Percentiles rank a stretch among this genome's conserved stretches.
Evolutionary conservation across 2,329 filamentous ascomycete genomes (phyloP).

Genomic region (Microcera coccophila): DNA sequence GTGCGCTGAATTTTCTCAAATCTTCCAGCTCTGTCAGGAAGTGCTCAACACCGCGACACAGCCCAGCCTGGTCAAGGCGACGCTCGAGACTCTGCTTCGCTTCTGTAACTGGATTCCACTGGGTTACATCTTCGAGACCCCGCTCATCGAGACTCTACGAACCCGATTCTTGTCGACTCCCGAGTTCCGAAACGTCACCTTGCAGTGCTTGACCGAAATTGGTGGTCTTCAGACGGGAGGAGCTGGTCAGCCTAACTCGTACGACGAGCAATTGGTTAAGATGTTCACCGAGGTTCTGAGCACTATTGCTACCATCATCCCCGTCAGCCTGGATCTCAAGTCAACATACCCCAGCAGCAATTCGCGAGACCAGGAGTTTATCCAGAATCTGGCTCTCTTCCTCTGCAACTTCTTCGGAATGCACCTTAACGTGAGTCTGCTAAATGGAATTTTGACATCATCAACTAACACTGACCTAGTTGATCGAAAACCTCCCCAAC

Average conservation of each 20-base stretch:
- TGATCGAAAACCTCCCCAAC: constrained; percentile 95
- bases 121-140: constrained; percentile 97
- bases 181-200: constrained; percentile 92
- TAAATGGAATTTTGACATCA: constrained; percentile 6
- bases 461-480: constrained; percentile 41
- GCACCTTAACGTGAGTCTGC: constrained; percentile 67
- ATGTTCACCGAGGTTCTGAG: constrained; percentile 98
- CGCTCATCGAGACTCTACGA: constrained; percentile 89
- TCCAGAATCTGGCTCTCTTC: constrained; percentile 93
- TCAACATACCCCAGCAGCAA: constrained; percentile 88
- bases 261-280: constrained; percentile 91
- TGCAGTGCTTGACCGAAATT: constrained; percentile 97
- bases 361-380: constrained; percentile 91
- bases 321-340: constrained; percentile 84
- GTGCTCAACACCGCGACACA: constrained; percentile 88
- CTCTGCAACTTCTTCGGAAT: constrained; percentile 95
- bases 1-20: constrained; percentile 97
- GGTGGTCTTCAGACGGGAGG: constrained; percentile 83
- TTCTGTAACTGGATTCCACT: constrained; percentile 99
- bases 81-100: constrained; percentile 86
- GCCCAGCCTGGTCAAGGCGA: constrained; percentile 88
- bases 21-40: constrained; percentile 96
- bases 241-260: constrained; percentile 63
- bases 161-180: constrained; percentile 89
- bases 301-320: constrained; percentile 89